Evolutionary conservation across 225 moss, liverwort and hornwort species (phyloP), one percentile per base, ranked within the genome.

Genomic region (Lunularia cruciata): DNA sequence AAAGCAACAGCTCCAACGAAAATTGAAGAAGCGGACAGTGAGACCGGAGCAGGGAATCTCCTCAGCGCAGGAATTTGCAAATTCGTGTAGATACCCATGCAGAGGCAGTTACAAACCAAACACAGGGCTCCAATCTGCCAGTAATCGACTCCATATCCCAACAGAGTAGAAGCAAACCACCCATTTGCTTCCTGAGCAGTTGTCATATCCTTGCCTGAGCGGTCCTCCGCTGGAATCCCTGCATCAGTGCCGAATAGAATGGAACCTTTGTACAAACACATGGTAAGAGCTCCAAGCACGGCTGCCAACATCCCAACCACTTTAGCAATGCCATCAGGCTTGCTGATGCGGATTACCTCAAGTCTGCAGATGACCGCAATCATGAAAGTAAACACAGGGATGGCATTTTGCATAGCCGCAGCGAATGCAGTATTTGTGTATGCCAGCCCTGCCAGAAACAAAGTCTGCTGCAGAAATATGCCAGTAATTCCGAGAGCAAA

Each of bases 31-130:
- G 88, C 52, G 61, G 88, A 71, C 22, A 96, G 60, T 0, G 95
- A 87, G 40, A 87, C 80, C 3, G 92, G 88, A 39, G 95, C 90
- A 45, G 92, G 95, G 38, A 82, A 89, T 57, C 82, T 79, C 70
- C 55, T 80, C 72, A 92, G 47, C 19, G 86, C 69, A 48, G 76
- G 62, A 55, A 79, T 10, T 83, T 81, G 81, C 28, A 81, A 57
- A 65, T 81, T 81, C 49, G 81, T 81, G 65, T 81, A 81, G 8
- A 81, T 57, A 16, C 81, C 81, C 81, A 81, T 81, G 30, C 81
- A 81, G 1, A 81, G 60, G 67, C 77, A 77, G 57, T 81, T 81
- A 0, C 60, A 57, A 15, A 81, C 77, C 46, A 81, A 27, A 47
- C 73, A 81, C 9, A 81, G 37, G 36, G 81, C 73, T 1, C 81